Base-by-base conservation (phyloP, 169 alveolate species). In the Plasmodium knowlesi region DNA sequence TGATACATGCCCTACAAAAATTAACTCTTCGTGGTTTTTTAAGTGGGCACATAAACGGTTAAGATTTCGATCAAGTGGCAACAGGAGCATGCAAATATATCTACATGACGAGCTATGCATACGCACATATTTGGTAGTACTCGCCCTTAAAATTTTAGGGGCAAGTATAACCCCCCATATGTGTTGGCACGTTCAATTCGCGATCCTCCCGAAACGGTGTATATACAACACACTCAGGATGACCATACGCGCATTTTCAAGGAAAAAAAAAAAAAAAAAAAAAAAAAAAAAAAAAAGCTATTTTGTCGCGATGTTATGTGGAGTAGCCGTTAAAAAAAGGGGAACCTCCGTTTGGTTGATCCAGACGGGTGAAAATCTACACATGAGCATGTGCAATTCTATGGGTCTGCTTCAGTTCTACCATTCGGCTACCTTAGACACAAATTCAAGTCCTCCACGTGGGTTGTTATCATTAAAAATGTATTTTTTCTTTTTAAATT, bases 61-160 rank as follows among this genome's bases (percentile, higher is more conserved):
- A 50, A 50, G 61, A 50, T 16, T 50, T 50, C 6, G 61, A 14
- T 19, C 22, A 50, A 22, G 61, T 14, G 61, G 61, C 61, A 50
- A 50, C 61, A 50, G 22, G 8, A 50, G 61, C 22, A 50, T n/a
- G 37, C 53, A 82, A 5, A 82, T 82, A 50, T 50, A 81, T 19
- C 37, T 81, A 78, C 54, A 34, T 79, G 57, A 25, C 16, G 34
- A 79, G 50, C 16, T 79, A 80, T 80, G 41, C 41, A 41, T 80
- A 39, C 19, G 34, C 61, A 37, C 57, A 79, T 79, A 12, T 79
- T 25, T 14, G 34, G 5, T 1, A 25, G 22, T 4, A 19, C 39
- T 82, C 54, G 12, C 71, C 61, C 5, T 37, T 9, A n/a, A 79
- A 10, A 28, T 16, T 10, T 19, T 2, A 22, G 19, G 22, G 57